Evolutionary conservation across 306 rosid species (phyloP), one percentile per base, ranked within the genome.

Genomic region (Fragaria nilgerrensis): DNA sequence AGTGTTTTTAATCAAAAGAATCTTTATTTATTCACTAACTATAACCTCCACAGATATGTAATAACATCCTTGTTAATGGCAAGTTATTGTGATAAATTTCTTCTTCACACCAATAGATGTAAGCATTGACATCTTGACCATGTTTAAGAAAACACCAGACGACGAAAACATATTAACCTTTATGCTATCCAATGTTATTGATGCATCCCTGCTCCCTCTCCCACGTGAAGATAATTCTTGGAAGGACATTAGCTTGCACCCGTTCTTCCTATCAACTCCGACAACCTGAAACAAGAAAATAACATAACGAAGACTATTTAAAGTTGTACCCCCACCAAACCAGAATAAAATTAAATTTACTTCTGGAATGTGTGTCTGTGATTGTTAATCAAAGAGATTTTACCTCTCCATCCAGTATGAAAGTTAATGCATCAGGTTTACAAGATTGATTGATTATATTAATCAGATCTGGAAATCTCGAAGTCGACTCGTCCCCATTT

Each of bases 141-240:
- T 14, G 53, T 32, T 7, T 20, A 59, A 72, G n/a, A 78, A 61
- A 13, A 15, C 68, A 49, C 8, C 19, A 34, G 15, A 62, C 39
- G 22, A 64, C 1, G 34, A 75, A 7, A 73, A n/a, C 22, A 19
- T 37, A 77, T 70, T 75, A 66, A 93, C 98, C 96, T 93, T 91
- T 67, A 93, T 85, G 92, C 85, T 86, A 80, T 91, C 90, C 76
- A 87, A 70, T 49, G 90, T 72, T 65, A 91, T 80, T 58, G 84
- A 73, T 61, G 80, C 50, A 77, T 87, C 97, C 84, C 86, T 93
- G 79, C 94, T 78, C 74, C 97, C 98, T 87, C 94, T 90, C 73
- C 87, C 89, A 10, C 97, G 96, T 16, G 97, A 88, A 79, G 98
- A 93, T 85, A 93, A 76, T 81, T 93, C 97, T 85, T 93, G 98